Evolutionary conservation across 148 eudicot genomes (phyloP), one percentile per base, ranked within the genome.

Genomic region (Silene conica): DNA sequence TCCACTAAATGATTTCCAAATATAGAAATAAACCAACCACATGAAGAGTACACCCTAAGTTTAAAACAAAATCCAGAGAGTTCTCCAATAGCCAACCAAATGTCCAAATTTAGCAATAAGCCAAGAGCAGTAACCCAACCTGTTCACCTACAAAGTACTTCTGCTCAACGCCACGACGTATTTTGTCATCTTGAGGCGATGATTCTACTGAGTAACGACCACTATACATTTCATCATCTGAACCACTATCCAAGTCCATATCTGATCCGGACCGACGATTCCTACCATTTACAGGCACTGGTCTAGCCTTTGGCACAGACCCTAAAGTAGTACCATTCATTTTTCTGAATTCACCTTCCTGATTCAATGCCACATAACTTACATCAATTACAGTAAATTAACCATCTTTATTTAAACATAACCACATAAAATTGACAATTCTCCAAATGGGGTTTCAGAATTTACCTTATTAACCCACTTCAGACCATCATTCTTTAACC

Each of bases 291-390:
- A 67, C 43, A 71, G 20, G 74, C 57, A 80, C 73, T 70, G 68
- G 67, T 54, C 65, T 76, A 26, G 55, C 25, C 23, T 67, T 76
- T 45, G 75, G 54, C 56, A 80, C 78, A 54, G 74, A 45, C 48
- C 74, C 74, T 54, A 70, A 31, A 34, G 43, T 50, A 57, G 57
- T 46, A 70, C 18, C 74, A 70, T 70, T 80, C 68, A 48, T 52
- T 38, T 80, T 80, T 66, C 83, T 72, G 34, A 71, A 67, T 45
- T 76, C 83, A 66, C 70, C 59, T 80, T 62, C 83, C 83, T 80
- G 80, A 59, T 80, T 57, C 64, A 80, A 75, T 76, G 23, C 25
- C 76, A 71, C 70, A 72, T 25, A 67, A n/a, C 46, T 71, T 63
- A n/a, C 58, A 61, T n/a, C 2, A 71, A 74, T 74, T 22, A 62